Percentiles rank a stretch among this genome's conserved stretches.
These are phyloP conservation scores for Ustilago bromivora DNA, from an alignment of 1,284 basidiomycete genomes.

Conservation along the genomic window DNA sequence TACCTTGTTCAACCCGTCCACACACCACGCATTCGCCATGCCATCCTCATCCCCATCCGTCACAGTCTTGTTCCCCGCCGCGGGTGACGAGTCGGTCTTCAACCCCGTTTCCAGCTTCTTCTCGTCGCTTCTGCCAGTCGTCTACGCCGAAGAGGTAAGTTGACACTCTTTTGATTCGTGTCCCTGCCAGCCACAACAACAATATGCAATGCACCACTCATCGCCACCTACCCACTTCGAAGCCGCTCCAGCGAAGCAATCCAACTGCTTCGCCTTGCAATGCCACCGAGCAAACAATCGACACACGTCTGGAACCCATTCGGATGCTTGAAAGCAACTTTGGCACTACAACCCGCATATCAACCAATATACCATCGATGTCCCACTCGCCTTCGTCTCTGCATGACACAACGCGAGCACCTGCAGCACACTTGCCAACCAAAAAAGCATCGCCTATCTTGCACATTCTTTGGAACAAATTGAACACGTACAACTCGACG, in stretches of 20 bases:
- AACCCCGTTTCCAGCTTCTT: slow-evolving; percentile 54
- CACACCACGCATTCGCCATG: slow-evolving; percentile 34
- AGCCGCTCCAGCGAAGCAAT: not conserved
- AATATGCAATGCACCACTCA: not conserved
- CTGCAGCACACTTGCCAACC: not conserved
- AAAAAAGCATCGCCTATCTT: not conserved
- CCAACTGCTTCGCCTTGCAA: not conserved
- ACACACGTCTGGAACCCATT: not conserved
- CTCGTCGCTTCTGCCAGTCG: slow-evolving; percentile 56
- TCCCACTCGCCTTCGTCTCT: not conserved
- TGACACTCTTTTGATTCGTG: slow-evolving; percentile 3
- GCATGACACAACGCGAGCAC: not conserved
- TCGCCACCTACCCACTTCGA: not conserved
- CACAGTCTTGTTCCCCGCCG: slow-evolving; percentile 41
- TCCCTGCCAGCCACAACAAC: slow-evolving; percentile 4
- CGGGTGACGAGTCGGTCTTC: slow-evolving; percentile 51
- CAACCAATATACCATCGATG: too few species aligned
- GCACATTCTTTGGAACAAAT: not conserved
- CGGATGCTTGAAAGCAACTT: not conserved
- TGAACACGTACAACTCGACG: not conserved
- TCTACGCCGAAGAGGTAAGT: slow-evolving; percentile 60
- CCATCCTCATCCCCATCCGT: slow-evolving; percentile 50
- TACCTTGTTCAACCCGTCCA: slow-evolving; percentile 15
- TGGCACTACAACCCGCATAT: too few species aligned
- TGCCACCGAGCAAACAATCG: not conserved